Percentiles rank a stretch among this genome's conserved stretches.
Evolutionary conservation across 2,329 filamentous ascomycete species (phyloP).

Genomic region (Aspergillus ochraceoroseus): DNA sequence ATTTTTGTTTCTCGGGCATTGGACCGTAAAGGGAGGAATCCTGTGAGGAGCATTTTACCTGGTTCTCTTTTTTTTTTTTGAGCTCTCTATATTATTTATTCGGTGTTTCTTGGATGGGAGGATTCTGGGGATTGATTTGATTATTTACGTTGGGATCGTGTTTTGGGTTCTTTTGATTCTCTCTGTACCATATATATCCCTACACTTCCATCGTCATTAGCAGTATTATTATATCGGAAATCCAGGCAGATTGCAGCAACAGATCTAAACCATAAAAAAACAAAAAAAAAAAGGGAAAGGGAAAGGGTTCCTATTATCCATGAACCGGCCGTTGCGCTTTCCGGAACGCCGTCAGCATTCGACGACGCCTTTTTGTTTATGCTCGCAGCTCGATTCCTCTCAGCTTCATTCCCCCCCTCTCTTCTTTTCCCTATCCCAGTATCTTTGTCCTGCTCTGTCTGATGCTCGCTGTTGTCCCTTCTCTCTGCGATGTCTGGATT

Average conservation of each 20-base stretch:
- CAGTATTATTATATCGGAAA: neutral
- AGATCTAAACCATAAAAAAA: neutral
- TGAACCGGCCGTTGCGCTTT: slow-evolving; percentile 9
- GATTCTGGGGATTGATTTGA: slow-evolving; percentile 3
- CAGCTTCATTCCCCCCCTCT: slow-evolving; percentile 16
- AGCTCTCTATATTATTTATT: slow-evolving; percentile 4
- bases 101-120: slow-evolving; percentile 9
- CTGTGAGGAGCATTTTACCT: slow-evolving; percentile 21
- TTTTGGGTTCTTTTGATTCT: slow-evolving; percentile 1
- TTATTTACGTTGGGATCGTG: slow-evolving; percentile 1
- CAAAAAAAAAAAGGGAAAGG: neutral
- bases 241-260: slow-evolving; percentile 1
- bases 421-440: slow-evolving; percentile 15
- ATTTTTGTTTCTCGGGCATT: slow-evolving; percentile 21
- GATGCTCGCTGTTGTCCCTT: slow-evolving; percentile 29
- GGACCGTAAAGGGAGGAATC: slow-evolving; percentile 17
- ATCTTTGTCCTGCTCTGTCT: slow-evolving; percentile 13
- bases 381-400: slow-evolving; percentile 1
- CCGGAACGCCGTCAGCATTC: slow-evolving; percentile 16
- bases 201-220: slow-evolving; percentile 1
- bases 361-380: slow-evolving; percentile 8
- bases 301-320: neutral
- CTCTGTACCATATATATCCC: slow-evolving; percentile 19
- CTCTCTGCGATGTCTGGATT: slow-evolving; percentile 44
- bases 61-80: slow-evolving; percentile 9